Evolutionary conservation across 805 yeast genomes (phyloP).

Genomic region (Nakazawaea populi): DNA sequence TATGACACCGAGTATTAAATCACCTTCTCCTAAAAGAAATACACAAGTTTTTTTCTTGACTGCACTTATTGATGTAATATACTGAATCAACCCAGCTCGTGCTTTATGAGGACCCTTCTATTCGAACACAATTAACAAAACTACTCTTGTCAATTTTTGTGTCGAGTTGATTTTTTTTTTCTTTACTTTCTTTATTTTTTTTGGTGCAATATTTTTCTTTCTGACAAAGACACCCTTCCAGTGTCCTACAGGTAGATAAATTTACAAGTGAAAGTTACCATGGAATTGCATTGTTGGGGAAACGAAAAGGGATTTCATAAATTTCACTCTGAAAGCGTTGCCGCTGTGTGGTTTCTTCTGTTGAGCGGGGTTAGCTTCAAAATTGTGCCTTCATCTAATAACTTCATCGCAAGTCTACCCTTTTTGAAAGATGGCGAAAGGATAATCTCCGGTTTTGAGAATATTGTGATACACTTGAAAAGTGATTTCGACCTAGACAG

Average conservation of each 20-base stretch:
- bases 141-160: not conserved
- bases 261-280: not conserved
- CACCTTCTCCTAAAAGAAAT: no score
- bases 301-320: slow-evolving; percentile 28
- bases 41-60: no score
- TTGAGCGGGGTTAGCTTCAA: slow-evolving; percentile 21
- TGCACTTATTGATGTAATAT: no score
- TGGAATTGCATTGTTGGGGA: slow-evolving; percentile 54
- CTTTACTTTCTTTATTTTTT: not conserved
- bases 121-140: no score
- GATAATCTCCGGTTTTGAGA: slow-evolving; percentile 34
- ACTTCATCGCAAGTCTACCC: slow-evolving; percentile 49
- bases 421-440: slow-evolving; percentile 23
- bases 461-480: slow-evolving; percentile 29
- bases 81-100: no score
- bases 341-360: slow-evolving; percentile 36
- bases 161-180: not conserved
- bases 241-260: no score
- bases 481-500: slow-evolving; percentile 9
- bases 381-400: slow-evolving; percentile 53
- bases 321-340: slow-evolving; percentile 48
- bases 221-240: no score
- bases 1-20: no score
- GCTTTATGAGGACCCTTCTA: no score
- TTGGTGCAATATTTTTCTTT: not conserved